A percentile compares a stretch with the other conserved stretches of the same genome.
phyloP scores from a whole-genome alignment of 2,329 filamentous ascomycete genomes.

The Penicillium vulpinum region DNA sequence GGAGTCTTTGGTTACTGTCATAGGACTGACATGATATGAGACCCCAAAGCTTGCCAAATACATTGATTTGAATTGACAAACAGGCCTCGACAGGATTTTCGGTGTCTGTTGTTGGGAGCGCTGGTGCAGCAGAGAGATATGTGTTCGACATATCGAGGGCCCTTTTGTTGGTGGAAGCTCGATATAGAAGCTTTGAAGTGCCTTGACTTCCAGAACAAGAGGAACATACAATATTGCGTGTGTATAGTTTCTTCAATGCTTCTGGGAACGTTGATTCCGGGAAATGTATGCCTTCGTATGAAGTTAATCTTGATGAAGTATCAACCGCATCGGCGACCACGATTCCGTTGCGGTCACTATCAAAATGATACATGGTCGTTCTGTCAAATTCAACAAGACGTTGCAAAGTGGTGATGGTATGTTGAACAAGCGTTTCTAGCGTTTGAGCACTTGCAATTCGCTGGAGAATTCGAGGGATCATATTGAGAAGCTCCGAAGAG shows the following conservation, averaged over 20 bases:
- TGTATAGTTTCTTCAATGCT: constrained; percentile 79
- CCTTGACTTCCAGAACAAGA: constrained; percentile 77
- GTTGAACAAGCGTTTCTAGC: constrained; percentile 71
- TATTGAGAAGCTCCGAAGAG: constrained; percentile 73
- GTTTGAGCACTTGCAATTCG: constrained; percentile 71
- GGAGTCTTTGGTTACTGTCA: constrained; percentile 75
- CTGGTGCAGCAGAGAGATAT: constrained; percentile 81
- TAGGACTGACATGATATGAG: constrained; percentile 83
- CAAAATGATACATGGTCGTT: constrained; percentile 90
- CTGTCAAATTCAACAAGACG: constrained; percentile 83
- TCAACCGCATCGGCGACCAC: constrained; percentile 84
- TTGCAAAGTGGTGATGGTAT: constrained; percentile 77
- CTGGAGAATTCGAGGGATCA: constrained; percentile 85
- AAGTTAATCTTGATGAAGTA: constrained; percentile 69
- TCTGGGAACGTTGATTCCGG: constrained; percentile 83
- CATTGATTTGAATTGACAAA: constrained; percentile 88
- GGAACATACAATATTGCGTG: constrained; percentile 79
- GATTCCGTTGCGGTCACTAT: constrained; percentile 75
- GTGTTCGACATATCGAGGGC: constrained; percentile 79
- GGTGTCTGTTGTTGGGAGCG: constrained; percentile 73
- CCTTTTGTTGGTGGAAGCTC: constrained; percentile 67
- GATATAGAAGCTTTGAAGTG: constrained; percentile 75
- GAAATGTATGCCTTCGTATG: constrained; percentile 82
- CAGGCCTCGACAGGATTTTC: constrained; percentile 84
- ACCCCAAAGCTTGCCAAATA: constrained; percentile 82